These are phyloP conservation scores for Hymenochaete sp. DNA, from an alignment of 1,284 basidiomycete genomes.

Conservation along the genomic window DNA sequence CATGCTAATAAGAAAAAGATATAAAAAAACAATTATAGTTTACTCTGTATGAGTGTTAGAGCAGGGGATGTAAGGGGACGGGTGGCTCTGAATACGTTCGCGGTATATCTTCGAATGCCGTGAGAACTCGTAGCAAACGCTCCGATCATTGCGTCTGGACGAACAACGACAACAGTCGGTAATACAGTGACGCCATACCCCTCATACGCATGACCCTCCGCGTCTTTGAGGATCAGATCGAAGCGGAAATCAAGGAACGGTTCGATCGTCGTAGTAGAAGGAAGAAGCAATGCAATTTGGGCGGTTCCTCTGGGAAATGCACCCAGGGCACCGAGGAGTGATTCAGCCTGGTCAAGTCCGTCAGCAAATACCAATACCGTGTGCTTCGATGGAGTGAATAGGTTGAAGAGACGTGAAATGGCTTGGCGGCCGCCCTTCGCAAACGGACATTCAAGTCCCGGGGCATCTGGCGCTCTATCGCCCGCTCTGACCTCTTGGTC, in stretches of 20 bases:
- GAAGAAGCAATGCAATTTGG: constrained; percentile 9
- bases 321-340: not conserved
- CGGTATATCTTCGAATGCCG: constrained; percentile 30
- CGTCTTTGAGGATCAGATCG: constrained; percentile 27
- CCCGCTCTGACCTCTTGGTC: constrained; percentile 14
- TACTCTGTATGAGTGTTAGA: too few relatives aligned
- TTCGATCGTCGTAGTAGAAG: not conserved
- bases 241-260: too few relatives aligned
- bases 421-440: not conserved
- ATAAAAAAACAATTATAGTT: too few relatives aligned
- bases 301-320: constrained; percentile 5
- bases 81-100: constrained; percentile 1
- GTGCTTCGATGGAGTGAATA: constrained; percentile 18
- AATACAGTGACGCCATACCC: constrained; percentile 27
- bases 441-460: constrained; percentile 6
- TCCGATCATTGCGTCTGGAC: constrained; percentile 35
- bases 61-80: too few relatives aligned
- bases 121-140: constrained; percentile 28
- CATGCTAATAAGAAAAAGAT: too few relatives aligned
- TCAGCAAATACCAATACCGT: constrained; percentile 17
- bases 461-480: constrained; percentile 21
- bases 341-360: not conserved
- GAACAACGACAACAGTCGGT: constrained; percentile 30
- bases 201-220: constrained; percentile 29
- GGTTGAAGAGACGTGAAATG: constrained; percentile 16